phyloP scores from a whole-genome alignment of 371 early-diverging fungal species.

The Thermomucor indicae-seudaticae region DNA sequence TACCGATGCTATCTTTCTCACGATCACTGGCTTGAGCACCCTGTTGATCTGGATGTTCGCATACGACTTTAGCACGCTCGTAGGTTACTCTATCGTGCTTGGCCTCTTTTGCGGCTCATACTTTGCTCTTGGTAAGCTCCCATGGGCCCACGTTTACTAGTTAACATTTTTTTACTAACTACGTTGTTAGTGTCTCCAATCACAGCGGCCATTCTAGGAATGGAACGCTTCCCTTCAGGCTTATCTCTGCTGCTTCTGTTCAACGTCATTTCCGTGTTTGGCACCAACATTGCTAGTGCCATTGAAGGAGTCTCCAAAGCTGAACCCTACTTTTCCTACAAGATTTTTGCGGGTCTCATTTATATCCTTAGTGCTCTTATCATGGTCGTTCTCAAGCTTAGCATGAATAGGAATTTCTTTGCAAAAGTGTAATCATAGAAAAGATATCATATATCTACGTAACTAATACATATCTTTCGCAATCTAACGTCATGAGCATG shows the following conservation, averaged over 20 bases:
- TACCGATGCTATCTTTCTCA: conserved; percentile 23
- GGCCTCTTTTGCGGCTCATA: conserved; percentile 38
- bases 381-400: neutral
- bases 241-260: conserved; percentile 14
- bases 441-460: too few relatives aligned
- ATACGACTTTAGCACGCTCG: conserved; percentile 20
- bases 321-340: conserved; percentile 15
- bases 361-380: neutral
- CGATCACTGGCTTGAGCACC: conserved; percentile 24
- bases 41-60: conserved; percentile 49
- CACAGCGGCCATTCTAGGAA: conserved; percentile 17
- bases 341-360: conserved; percentile 10
- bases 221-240: conserved; percentile 12
- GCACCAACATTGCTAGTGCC: conserved; percentile 17
- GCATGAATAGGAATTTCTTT: neutral
- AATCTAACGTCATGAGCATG: too few relatives aligned
- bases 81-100: conserved; percentile 27
- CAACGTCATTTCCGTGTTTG: conserved; percentile 11
- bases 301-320: conserved; percentile 4
- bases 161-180: neutral
- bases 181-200: conserved; percentile 22
- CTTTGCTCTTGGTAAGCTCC: conserved; percentile 21
- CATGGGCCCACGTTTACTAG: neutral
- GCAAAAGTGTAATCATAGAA: neutral
- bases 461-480: too few relatives aligned